Evolutionary conservation across 2,329 filamentous ascomycete species (phyloP).

Genomic region (Thelonectria rubi): DNA sequence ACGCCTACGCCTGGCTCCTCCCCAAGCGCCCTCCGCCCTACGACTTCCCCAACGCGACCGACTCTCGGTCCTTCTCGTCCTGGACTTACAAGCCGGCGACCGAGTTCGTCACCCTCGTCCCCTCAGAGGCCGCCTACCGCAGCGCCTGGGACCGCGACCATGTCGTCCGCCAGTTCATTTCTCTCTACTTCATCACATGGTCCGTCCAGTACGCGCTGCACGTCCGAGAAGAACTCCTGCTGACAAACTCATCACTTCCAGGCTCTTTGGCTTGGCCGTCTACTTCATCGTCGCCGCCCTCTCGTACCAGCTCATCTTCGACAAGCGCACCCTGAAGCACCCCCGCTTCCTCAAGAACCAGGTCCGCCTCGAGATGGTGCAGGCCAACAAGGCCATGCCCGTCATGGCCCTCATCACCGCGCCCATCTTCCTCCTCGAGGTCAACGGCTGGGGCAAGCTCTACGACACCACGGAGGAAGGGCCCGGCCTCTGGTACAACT

Average conservation of each 20-base stretch:
- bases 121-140: constrained; percentile 79
- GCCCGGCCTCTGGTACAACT: constrained; percentile 80
- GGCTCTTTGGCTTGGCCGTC: constrained; percentile 83
- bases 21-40: constrained; percentile 66
- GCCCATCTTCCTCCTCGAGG: constrained; percentile 83
- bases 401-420: constrained; percentile 84
- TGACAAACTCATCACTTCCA: constrained; percentile 51
- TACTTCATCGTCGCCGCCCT: constrained; percentile 87
- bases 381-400: constrained; percentile 80
- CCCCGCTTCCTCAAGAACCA: constrained; percentile 97
- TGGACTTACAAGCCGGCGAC: constrained; percentile 80
- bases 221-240: too few relatives aligned
- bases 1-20: constrained; percentile 76
- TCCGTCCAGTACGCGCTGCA: constrained; percentile 54
- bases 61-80: constrained; percentile 62
- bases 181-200: constrained; percentile 88
- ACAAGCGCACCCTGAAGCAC: constrained; percentile 87
- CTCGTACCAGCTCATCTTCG: constrained; percentile 90
- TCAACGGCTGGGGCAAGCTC: constrained; percentile 84
- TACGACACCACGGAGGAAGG: constrained; percentile 83
- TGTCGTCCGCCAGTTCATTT: constrained; percentile 75
- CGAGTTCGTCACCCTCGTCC: constrained; percentile 72
- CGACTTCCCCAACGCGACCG: constrained; percentile 62
- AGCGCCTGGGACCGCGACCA: constrained; percentile 83
- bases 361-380: constrained; percentile 83